Base-by-base conservation (phyloP, 495 filamentous ascomycete species). In the Penicillium goetzii region DNA sequence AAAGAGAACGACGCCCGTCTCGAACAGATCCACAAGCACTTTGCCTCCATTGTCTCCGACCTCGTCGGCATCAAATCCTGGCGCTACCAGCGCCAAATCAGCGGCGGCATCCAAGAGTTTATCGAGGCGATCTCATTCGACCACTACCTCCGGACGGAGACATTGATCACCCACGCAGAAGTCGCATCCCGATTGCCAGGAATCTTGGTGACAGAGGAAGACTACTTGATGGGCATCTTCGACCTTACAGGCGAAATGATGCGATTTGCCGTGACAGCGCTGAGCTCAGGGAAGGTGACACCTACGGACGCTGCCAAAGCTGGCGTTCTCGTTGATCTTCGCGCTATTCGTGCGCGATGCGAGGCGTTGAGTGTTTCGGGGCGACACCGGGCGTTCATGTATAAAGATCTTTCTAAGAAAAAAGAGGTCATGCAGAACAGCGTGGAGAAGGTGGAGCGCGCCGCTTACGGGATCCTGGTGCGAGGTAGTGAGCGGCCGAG, bases 221-320 rank as follows among this genome's bases (percentile, higher is more conserved):
- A 99, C 74, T 98, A 97, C 71, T 68, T 97, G 28, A 89, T 96
- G 62, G 95, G 96, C 6, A 78, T 99, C 9, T 97, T 97, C 67
- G 95, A 99, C 74, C 81, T 97, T 53, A 89, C 90, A 0, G 95
- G 95, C 11, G 95, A 99, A 76, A 83, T 98, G 78, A 99, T 99
- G 95, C 84, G 92, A 32, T 97, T 96, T 75, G 92, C 91, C 0
- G 94, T 97, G 34, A 92, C 91, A 17, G 83, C 85, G 4, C 61
- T 81, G 55, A 72, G 71, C 56, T 80, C 79, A 9, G 68, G 76
- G 7, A 73, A 73, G 19, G 60, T 56, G 25, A 52, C 68, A 8
- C 15, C 62, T 10, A 60, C 72, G 4, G 75, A 80, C 40, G 71
- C 72, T 0, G 76, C 68, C 25, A 55, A 55, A 26, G 52, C 52